These are phyloP conservation scores for Verticillium nonalfalfae DNA, from an alignment of 2,329 filamentous ascomycete genomes.

Conservation along the genomic window DNA sequence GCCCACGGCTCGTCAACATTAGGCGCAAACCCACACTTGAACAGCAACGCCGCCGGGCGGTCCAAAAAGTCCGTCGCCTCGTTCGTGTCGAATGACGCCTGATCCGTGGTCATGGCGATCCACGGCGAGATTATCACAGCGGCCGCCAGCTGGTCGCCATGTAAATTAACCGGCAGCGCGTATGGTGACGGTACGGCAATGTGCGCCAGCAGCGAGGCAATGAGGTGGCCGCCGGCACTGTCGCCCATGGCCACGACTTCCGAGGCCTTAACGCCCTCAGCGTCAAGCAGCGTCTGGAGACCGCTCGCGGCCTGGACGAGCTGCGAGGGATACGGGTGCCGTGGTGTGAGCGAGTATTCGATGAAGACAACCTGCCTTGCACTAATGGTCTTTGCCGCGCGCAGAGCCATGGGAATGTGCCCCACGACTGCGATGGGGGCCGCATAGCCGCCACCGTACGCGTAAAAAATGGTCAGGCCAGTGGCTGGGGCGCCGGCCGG, in stretches of 20 bases:
- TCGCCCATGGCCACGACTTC: slow-evolving; percentile 15
- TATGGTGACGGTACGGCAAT: slow-evolving; percentile 11
- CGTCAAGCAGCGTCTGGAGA: slow-evolving; percentile 12
- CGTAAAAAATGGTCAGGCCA: slow-evolving; percentile 12
- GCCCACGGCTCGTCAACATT: slow-evolving; percentile 4
- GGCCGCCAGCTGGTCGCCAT: slow-evolving; percentile 6
- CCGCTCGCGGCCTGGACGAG: slow-evolving; percentile 14
- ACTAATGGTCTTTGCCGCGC: slow-evolving; percentile 4
- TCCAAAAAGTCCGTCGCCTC: slow-evolving; percentile 12
- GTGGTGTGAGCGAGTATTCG: slow-evolving; percentile 15
- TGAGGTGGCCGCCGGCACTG: slow-evolving; percentile 15
- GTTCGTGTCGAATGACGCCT: slow-evolving; percentile 12
- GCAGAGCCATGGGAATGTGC: slow-evolving; percentile 13
- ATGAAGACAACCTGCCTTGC: slow-evolving; percentile 12
- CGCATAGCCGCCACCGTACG: slow-evolving; percentile 17
- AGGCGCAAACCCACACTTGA: slow-evolving; percentile 1
- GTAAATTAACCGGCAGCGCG: slow-evolving; percentile 7
- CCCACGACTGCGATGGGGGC: slow-evolving; percentile 9
- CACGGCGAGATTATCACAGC: slow-evolving; percentile 13
- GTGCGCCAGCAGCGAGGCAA: slow-evolving; percentile 13
- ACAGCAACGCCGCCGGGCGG: not conserved
- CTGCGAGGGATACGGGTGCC: slow-evolving; percentile 14
- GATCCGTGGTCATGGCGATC: slow-evolving; percentile 11
- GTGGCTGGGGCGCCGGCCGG: not conserved
- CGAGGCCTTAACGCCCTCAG: slow-evolving; percentile 1